These are phyloP conservation scores for Candida endomychidarum DNA, from an alignment of 805 yeast species.

Conservation along the genomic window DNA sequence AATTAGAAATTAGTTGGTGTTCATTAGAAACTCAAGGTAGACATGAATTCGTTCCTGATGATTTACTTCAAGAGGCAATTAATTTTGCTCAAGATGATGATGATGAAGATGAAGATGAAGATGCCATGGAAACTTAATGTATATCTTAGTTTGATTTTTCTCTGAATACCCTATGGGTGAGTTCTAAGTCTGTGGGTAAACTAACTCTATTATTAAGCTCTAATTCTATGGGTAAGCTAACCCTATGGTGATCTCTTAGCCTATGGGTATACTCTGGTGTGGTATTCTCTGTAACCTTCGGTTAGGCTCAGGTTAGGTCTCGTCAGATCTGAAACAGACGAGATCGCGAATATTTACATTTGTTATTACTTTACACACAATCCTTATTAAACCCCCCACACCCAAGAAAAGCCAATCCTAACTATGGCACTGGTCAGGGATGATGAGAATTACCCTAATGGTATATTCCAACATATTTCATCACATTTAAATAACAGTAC, in stretches of 20 bases:
- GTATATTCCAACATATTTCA: background rate
- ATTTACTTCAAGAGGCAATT: constrained; percentile 77
- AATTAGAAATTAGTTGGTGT: constrained; percentile 91
- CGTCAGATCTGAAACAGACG: constrained; percentile 6
- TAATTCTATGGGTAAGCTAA: no score
- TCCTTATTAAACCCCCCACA: background rate
- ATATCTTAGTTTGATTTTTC: no score
- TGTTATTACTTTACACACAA: background rate
- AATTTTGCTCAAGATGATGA: constrained; percentile 80
- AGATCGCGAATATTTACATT: constrained; percentile 7
- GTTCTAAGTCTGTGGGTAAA: no score
- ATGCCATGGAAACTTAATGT: constrained; percentile 19
- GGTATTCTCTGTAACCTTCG: no score
- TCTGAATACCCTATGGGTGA: no score
- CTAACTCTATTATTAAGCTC: no score
- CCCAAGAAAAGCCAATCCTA: background rate
- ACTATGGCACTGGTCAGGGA: constrained; percentile 2
- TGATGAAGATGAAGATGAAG: constrained; percentile 72
- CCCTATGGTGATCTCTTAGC: no score
- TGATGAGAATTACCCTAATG: background rate
- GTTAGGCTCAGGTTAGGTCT: no score
- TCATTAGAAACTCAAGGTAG: constrained; percentile 74
- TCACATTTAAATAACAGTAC: background rate
- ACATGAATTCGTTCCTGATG: constrained; percentile 80
- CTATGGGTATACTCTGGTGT: no score